Base-by-base conservation (phyloP, 305 asterid species). In the Ajuga reptans region DNA sequence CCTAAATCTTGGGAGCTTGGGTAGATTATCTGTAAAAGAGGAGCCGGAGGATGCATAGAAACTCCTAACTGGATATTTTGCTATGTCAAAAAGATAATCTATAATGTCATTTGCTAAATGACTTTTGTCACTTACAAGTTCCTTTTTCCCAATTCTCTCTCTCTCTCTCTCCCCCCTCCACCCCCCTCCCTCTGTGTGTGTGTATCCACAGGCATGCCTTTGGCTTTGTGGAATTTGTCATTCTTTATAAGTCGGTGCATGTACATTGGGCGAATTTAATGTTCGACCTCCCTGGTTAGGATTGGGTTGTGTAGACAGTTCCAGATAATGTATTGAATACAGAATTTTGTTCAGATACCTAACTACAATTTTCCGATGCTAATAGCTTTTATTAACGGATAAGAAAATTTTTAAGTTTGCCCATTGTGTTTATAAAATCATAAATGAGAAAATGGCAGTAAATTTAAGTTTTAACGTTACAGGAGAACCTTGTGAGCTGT, bases 401-500 rank as follows among this genome's bases (percentile, higher is more conserved):
- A 56, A 7, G 12, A 49, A n/a, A 16, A 15, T 9, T 41, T 64
- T 56, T 5, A 9, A 29, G 6, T 53, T 6, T 21, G 6, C 37
- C 55, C 43, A 9, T 69, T 45, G 55, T 12, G 58, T 47, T 59
- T 54, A 15, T 21, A 21, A 21, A 21, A 21, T 21, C 27, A 21
- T 9, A 4, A 29, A 18, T 51, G 67, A 46, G 58, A 68, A 37
- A 59, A 31, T 47, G 50, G 9, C 68, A 31, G 66, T 45, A 4
- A 39, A 45, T 64, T 46, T 42, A 51, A 8, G 34, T 66, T 71
- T 74, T 67, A 15, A 72, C 77, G 76, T 62, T 76, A 72, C 93
- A 94, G 99, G 99, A 46, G 98, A 91, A 84, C 89, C 91, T 54
- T 87, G 96, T 68, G 99, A 89, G 80, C 71, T 81, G 71, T 94